Evolutionary conservation across 2,329 filamentous ascomycete genomes (phyloP).

Genomic region (Hortaea werneckii): DNA sequence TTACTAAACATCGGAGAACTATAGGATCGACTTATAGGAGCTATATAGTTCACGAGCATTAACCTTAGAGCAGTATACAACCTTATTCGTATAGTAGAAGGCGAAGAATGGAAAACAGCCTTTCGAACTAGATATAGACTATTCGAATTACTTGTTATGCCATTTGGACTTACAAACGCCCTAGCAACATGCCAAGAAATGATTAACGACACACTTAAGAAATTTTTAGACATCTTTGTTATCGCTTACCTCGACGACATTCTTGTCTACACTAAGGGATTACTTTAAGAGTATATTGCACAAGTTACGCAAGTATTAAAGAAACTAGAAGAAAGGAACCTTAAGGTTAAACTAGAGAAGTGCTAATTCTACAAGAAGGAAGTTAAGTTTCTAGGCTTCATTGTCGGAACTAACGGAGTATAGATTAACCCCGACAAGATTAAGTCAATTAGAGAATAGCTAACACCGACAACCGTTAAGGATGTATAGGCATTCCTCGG

Average conservation of each 20-base stretch:
- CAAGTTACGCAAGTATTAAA: neutral
- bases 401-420: too few species aligned
- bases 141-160: conserved; percentile 19
- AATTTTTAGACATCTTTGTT: conserved; percentile 16
- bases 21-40: conserved; percentile 9
- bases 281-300: too few species aligned
- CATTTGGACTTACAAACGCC: conserved; percentile 16
- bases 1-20: conserved; percentile 17
- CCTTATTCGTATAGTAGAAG: conserved; percentile 14
- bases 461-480: too few species aligned
- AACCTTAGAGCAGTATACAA: conserved; percentile 18
- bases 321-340: neutral
- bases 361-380: too few species aligned
- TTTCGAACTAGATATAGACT: conserved; percentile 13
- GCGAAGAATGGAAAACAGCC: conserved; percentile 17
- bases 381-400: too few species aligned
- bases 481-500: too few species aligned
- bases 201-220: conserved; percentile 18
- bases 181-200: conserved; percentile 16
- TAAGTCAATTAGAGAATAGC: too few species aligned
- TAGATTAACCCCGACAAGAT: too few species aligned
- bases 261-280: conserved; percentile 18
- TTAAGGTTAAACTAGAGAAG: too few species aligned
- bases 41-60: conserved; percentile 14
- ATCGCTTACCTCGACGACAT: conserved; percentile 20